Evolutionary conservation across 2,329 filamentous ascomycete species (phyloP).

Genomic region (Escovopsis sp.): DNA sequence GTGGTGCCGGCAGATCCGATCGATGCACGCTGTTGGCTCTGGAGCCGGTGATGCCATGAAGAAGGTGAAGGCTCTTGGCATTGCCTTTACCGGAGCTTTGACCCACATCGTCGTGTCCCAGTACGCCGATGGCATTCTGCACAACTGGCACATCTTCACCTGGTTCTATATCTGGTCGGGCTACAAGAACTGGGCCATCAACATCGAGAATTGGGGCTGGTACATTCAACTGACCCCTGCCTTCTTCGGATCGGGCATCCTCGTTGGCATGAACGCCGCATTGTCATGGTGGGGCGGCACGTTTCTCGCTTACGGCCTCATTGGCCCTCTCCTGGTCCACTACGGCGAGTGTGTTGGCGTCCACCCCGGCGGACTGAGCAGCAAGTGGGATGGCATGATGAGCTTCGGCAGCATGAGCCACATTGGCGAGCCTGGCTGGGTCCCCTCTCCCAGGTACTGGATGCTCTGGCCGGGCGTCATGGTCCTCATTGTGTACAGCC

Average conservation of each 20-base stretch:
- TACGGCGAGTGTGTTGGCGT: slow-evolving; percentile 38
- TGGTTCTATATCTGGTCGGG: slow-evolving; percentile 41
- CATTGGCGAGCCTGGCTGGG: slow-evolving; percentile 14
- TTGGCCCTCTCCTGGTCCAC: slow-evolving; percentile 30
- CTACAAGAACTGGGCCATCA: slow-evolving; percentile 33
- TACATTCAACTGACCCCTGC: slow-evolving; percentile 43
- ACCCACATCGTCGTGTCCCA: slow-evolving; percentile 40
- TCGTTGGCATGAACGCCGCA: slow-evolving; percentile 38
- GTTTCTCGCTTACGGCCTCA: slow-evolving; percentile 40
- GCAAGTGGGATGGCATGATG: slow-evolving; percentile 17
- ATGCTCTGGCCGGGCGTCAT: slow-evolving; percentile 30
- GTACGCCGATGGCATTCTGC: slow-evolving; percentile 44
- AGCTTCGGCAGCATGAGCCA: slow-evolving; percentile 18
- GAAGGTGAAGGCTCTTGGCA: slow-evolving; percentile 40
- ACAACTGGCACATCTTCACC: slow-evolving; percentile 41
- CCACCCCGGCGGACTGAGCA: slow-evolving; percentile 8
- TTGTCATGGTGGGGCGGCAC: slow-evolving; percentile 42
- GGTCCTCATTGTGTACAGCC: slow-evolving; percentile 26
- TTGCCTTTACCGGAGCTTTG: slow-evolving; percentile 35
- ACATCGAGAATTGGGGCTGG: slow-evolving; percentile 48
- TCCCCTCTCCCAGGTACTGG: slow-evolving; percentile 27
- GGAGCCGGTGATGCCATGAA: slow-evolving; percentile 37
- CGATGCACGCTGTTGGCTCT: slow-evolving; percentile 42
- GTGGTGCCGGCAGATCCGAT: slow-evolving; percentile 27
- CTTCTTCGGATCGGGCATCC: slow-evolving; percentile 42